Conservation (phyloP, 2,329 filamentous ascomycete species). For the Epichloe elymi region DNA sequence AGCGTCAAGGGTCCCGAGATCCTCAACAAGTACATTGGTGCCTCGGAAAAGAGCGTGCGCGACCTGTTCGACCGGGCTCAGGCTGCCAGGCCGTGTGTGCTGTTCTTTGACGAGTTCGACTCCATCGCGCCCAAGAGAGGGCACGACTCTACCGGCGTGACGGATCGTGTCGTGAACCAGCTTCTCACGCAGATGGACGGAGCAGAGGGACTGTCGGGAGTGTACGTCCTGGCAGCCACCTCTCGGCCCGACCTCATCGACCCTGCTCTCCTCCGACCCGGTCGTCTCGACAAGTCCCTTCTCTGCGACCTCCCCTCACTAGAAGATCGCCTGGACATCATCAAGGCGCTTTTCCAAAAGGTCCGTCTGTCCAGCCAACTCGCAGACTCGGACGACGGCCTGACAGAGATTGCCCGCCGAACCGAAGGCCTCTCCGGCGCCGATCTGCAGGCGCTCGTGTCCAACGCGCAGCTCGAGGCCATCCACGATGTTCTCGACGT, state of each 20-base stretch:
- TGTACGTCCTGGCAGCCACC: slow-evolving; percentile 92
- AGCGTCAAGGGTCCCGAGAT: slow-evolving; percentile 97
- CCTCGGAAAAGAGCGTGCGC: slow-evolving; percentile 94
- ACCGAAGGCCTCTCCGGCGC: slow-evolving; percentile 91
- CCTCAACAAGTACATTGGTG: slow-evolving; percentile 97
- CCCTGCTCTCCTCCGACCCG: slow-evolving; percentile 79
- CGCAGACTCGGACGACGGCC: slow-evolving; percentile 36
- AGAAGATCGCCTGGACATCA: slow-evolving; percentile 77
- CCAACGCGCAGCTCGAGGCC: slow-evolving; percentile 92
- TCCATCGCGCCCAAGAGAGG: slow-evolving; percentile 94
- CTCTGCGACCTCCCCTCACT: slow-evolving; percentile 72
- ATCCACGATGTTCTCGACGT: slow-evolving; percentile 76
- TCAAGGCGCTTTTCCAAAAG: slow-evolving; percentile 71
- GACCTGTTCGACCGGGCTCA: slow-evolving; percentile 89
- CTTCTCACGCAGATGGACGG: slow-evolving; percentile 98
- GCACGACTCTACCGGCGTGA: slow-evolving; percentile 96
- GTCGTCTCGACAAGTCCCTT: slow-evolving; percentile 83
- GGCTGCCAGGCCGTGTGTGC: slow-evolving; percentile 80
- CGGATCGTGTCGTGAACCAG: slow-evolving; percentile 95
- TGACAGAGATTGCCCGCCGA: slow-evolving; percentile 61
- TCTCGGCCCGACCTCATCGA: slow-evolving; percentile 91
- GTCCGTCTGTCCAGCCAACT: slow-evolving; percentile 60
- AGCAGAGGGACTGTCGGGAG: slow-evolving; percentile 84
- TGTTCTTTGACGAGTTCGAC: slow-evolving; percentile 99
- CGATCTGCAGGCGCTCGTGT: slow-evolving; percentile 86